Percentiles rank a stretch among this genome's conserved stretches.
phyloP scores from a whole-genome alignment of 495 filamentous ascomycete genomes.

The Oidiodendron maius region DNA sequence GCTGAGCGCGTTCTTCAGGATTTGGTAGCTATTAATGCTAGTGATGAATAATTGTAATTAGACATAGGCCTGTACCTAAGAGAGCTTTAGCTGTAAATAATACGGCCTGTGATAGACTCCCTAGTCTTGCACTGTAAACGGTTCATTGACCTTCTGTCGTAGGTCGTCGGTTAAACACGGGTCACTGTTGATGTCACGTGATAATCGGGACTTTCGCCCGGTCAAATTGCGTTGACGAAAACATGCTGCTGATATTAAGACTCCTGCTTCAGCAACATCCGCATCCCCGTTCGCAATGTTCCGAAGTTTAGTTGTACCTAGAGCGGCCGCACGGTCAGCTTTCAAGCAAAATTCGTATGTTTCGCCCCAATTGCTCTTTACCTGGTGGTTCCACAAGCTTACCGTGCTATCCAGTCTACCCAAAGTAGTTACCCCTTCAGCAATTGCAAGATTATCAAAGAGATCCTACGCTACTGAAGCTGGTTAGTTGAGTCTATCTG shows the following conservation, averaged over 20 bases:
- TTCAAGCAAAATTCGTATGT: conserved; percentile 49
- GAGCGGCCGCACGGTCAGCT: conserved; percentile 59
- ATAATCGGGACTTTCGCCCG: not conserved
- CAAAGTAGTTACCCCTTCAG: conserved; percentile 48
- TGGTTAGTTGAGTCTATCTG: conserved; percentile 44
- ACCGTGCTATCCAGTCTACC: conserved; percentile 40
- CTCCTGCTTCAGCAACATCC: conserved; percentile 48
- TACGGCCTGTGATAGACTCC: too few relatives aligned
- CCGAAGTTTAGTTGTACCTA: conserved; percentile 60
- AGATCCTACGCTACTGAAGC: conserved; percentile 75
- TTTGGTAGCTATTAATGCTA: conserved; percentile 32
- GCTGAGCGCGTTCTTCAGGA: conserved; percentile 53
- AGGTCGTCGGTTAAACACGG: not conserved
- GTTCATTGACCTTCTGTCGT: too few relatives aligned
- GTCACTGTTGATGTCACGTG: conserved; percentile 2
- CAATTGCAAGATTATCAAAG: conserved; percentile 53
- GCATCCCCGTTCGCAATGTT: conserved; percentile 48
- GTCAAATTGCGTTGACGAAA: not conserved
- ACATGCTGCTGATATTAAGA: conserved; percentile 54
- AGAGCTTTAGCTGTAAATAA: too few relatives aligned
- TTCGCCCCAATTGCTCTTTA: conserved; percentile 16
- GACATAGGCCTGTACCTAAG: not conserved
- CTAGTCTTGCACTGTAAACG: too few relatives aligned
- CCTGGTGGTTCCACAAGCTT: conserved; percentile 20
- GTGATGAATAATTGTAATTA: conserved; percentile 12